Base-by-base conservation (phyloP, 2,329 filamentous ascomycete genomes). In the Penicillium sp. region DNA sequence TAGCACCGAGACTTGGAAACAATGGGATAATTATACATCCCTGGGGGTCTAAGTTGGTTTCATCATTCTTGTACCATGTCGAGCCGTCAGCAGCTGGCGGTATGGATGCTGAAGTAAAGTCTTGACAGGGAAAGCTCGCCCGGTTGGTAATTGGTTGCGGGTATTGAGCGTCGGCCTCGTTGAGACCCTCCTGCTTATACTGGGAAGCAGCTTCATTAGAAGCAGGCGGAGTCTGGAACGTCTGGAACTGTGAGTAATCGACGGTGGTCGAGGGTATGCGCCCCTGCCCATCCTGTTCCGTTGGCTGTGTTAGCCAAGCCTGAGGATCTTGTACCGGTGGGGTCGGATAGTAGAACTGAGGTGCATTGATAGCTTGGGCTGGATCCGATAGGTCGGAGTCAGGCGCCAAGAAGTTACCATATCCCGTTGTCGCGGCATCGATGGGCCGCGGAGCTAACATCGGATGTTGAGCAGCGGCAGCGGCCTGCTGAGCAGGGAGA, bases 361-460 rank as follows among this genome's bases (percentile, higher is more conserved):
- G 42, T 15, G 49, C 20, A 42, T 52, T 47, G 4, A 42, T 28
- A n/a, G 29, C 37, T 13, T 57, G 50, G 5, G 18, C 13, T 4
- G 35, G 46, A 12, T 28, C 37, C 12, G 47, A 24, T 10, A 42
- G 40, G 28, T 37, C 25, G 9, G 28, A 27, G 29, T 48, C 40
- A 29, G 45, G 44, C 32, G 54, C 38, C 4, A 55, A 35, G 10
- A 49, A 39, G 15, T 45, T 33, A 13, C 35, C 39, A 44, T 63
- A 55, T 12, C 47, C 57, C 29, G 50, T 39, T 15, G 46, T 40
- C 23, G 42, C 33, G n/a, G 54, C 45, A 44, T 57, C 44, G 28
- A 59, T 44, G 13, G 66, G 59, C n/a, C 60, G 61, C 9, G 68
- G 68, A 8, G 68, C 68, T n/a, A 70, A 48, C 44, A 66, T 55